Percentiles rank a stretch among this genome's conserved stretches.
These are phyloP conservation scores for Arabidopsis suecica DNA, from an alignment of 345 rosid genomes.

Conservation along the genomic window DNA sequence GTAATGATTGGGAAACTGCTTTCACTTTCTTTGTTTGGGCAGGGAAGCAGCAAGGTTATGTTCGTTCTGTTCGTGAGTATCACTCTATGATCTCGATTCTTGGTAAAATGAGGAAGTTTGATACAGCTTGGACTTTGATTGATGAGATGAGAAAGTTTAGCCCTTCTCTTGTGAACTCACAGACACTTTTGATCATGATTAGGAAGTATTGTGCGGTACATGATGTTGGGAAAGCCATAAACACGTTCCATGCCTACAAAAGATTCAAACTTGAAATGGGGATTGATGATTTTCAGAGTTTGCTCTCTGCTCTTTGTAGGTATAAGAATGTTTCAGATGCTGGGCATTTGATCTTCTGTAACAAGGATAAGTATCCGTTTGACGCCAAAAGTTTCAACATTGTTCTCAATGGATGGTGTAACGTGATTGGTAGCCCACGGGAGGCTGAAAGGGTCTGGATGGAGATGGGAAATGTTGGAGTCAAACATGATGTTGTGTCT, in stretches of 20 bases:
- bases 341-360: conserved; percentile 85
- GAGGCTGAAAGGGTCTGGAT: conserved; percentile 85
- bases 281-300: conserved; percentile 84
- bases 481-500: conserved; percentile 70
- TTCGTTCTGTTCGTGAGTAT: conserved; percentile 64
- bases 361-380: conserved; percentile 66
- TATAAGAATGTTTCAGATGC: conserved; percentile 94
- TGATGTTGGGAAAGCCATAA: conserved; percentile 82
- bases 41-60: conserved; percentile 65
- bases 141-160: conserved; percentile 77
- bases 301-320: conserved; percentile 90
- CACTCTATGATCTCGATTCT: conserved; percentile 84
- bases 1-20: conserved; percentile 88
- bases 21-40: conserved; percentile 91
- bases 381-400: conserved; percentile 83
- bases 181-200: conserved; percentile 85
- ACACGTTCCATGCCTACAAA: conserved; percentile 77
- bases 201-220: conserved; percentile 84
- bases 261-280: conserved; percentile 63
- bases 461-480: conserved; percentile 75
- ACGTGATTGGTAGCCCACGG: conserved; percentile 73
- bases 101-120: conserved; percentile 89
- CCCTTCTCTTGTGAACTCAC: conserved; percentile 68
- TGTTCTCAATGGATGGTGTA: conserved; percentile 89
- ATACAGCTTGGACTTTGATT: conserved; percentile 85